Conservation (phyloP, 179 eudicot genomes). For the Vitellaria paradoxa region DNA sequence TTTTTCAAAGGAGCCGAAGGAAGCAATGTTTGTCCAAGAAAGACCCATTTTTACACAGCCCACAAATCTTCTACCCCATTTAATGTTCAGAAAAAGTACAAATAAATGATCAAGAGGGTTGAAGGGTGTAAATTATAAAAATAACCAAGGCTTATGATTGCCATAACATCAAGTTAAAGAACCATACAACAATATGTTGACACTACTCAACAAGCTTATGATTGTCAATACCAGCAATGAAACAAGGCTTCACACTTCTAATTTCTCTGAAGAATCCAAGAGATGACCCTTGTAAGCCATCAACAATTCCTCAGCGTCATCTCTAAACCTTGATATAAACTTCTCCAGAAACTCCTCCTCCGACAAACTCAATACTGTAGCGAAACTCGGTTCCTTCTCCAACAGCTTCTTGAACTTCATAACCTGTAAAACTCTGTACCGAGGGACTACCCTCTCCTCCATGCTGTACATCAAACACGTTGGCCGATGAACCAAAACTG, state of each 20-base stretch:
- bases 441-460: conserved; percentile 25
- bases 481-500: conserved; percentile 9
- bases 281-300: too few relatives aligned
- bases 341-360: too few relatives aligned
- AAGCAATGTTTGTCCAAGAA: too few relatives aligned
- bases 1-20: too few relatives aligned
- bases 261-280: too few relatives aligned
- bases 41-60: too few relatives aligned
- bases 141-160: neutral
- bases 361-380: neutral
- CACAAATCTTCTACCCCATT: too few relatives aligned
- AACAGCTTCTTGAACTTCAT: conserved; percentile 18
- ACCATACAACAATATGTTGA: too few relatives aligned
- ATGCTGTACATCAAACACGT: conserved; percentile 22
- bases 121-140: neutral
- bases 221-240: neutral
- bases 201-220: too few relatives aligned
- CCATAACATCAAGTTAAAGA: too few relatives aligned
- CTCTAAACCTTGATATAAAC: too few relatives aligned
- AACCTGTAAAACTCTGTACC: conserved; percentile 20
- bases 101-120: neutral
- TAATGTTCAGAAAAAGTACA: neutral
- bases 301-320: too few relatives aligned
- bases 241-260: neutral
- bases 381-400: conserved; percentile 13